Conservation (phyloP, 2,329 filamentous ascomycete genomes). For the Stachybotrys chlorohalonatus region DNA sequence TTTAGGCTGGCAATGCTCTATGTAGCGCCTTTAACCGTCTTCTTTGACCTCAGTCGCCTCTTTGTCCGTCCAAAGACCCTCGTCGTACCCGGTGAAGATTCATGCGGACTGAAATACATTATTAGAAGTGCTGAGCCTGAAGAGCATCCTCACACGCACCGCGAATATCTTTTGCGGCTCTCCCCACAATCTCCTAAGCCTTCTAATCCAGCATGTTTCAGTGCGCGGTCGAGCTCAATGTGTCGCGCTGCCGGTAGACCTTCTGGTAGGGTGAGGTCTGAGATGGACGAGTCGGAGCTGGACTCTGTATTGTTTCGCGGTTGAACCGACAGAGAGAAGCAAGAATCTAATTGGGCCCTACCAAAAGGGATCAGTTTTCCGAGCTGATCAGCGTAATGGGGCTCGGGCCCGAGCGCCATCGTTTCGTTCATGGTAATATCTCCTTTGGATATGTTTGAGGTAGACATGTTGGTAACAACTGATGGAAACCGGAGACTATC, state of each 20-base stretch:
- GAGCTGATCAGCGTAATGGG: neutral
- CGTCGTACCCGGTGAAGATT: neutral
- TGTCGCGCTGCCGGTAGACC: neutral
- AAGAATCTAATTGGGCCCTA: neutral
- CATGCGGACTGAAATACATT: neutral
- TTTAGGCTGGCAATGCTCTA: too few species aligned
- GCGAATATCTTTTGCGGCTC: neutral
- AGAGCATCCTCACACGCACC: neutral
- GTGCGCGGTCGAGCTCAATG: neutral
- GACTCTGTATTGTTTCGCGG: neutral
- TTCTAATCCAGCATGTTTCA: neutral
- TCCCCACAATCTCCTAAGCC: neutral
- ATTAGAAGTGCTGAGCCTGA: neutral
- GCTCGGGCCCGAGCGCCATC: neutral
- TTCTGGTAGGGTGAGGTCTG: neutral
- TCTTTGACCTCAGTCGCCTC: neutral
- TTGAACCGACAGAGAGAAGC: neutral
- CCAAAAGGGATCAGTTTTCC: neutral
- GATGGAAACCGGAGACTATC: neutral
- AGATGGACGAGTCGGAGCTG: neutral
- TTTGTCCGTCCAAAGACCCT: neutral
- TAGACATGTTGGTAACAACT: neutral
- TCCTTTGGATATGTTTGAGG: neutral
- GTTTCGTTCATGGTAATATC: neutral
- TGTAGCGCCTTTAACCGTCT: too few species aligned